Evolutionary conservation across 2,329 filamentous ascomycete species (phyloP), one percentile per base, ranked within the genome.

Genomic region (Ophiosphaerella narmari): DNA sequence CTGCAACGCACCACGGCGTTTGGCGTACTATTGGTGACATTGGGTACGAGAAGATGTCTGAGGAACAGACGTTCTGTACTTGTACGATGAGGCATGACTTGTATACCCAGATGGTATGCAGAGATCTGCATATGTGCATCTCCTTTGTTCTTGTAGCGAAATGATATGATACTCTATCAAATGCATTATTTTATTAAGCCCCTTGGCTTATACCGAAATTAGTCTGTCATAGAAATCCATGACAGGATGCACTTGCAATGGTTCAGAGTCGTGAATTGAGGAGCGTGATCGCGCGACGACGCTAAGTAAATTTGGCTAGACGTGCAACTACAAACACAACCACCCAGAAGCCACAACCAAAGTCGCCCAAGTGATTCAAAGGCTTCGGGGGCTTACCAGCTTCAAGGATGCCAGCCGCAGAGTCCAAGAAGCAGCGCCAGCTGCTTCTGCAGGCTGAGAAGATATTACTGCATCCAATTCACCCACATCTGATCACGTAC

Each of bases 401-500:
- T 41, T 11, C 36, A 37, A 39, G 6, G 8, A 60, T 61, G 52
- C 45, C 50, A 32, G 45, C 38, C 11, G 34, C 21, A 41, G 44
- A 52, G 13, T 9, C 43, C 11, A n/a, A 31, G 7, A 38, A 50
- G 39, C 38, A 13, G 37, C 57, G 39, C 16, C 55, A 60, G 49
- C 56, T 75, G 41, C 61, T 74, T 31, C 70, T 71, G 54, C 71
- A 76, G 50, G 67, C 74, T 7, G 74, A 76, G 39, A 76, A 75
- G 42, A 69, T 73, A n/a, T 56, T 76, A 29, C 64, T 74, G 18
- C 70, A 75, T 56, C 76, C 79, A 21, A 79, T 85, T 18, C 78
- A 82, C 33, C 75, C 79, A 32, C 77, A 79, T 39, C 81, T 88
- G 43, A 79, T 93, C 31, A 81, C 86, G 23, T 90, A 89, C 73